Evolutionary conservation across 2,329 filamentous ascomycete species (phyloP), one percentile per base, ranked within the genome.

Genomic region (Venturia nashicola): DNA sequence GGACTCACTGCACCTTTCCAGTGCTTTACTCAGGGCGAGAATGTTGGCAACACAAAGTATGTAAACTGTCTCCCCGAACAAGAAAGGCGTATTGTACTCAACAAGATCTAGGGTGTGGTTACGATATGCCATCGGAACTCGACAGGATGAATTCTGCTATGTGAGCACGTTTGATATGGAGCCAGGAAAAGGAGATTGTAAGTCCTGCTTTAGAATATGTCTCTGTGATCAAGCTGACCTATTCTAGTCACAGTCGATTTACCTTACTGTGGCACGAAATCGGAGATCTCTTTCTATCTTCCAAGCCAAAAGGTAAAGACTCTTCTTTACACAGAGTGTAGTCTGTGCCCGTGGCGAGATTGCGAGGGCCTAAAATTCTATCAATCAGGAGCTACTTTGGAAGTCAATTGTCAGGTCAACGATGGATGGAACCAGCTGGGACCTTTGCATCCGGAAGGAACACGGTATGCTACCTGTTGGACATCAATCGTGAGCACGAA

Each of bases 101-200:
- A 4, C 34, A 39, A 7, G 4, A 40, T 32, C 12, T 27, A 63
- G 61, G n/a, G 20, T n/a, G 1, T 63, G 61, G 61, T 36, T 63
- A 44, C 39, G 43, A 20, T 63, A 55, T 46, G 32, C 27, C 32
- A 59, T 54, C 20, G 61, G 61, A 4, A 5, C 27, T 27, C 43
- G 40, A 42, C 39, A 54, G 14, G 61, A 57, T 32, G 61, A 63
- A 14, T 63, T 63, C 39, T 63, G 61, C 61, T 63, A 63, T n/a
- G 61, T 63, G 1, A 54, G 23, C 32, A 57, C 61, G 7, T 61
- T 44, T 36, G 60, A 61, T 32, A 23, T 61, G 27, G 8, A 46
- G 39, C n/a, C 60, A 9, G 27, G 9, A 36, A 36, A 36, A 36
- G 60, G 60, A 20, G 60, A 61, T 51, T 61, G 60, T 61, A 61